phyloP scores from a whole-genome alignment of 192 early-diverging fungal genomes.

The Radiomyces spectabilis region DNA sequence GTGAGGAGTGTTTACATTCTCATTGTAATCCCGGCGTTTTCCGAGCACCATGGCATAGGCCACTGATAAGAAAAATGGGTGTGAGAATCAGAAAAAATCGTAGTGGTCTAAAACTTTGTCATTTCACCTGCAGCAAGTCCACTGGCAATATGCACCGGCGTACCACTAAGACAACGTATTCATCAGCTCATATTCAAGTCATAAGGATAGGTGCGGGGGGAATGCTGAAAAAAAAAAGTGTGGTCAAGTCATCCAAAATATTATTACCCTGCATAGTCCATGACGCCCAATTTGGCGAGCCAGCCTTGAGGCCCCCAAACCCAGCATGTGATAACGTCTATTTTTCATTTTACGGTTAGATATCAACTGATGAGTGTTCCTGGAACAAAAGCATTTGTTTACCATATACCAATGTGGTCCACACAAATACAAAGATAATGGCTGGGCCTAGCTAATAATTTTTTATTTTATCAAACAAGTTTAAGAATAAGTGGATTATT shows the following conservation, averaged over 20 bases:
- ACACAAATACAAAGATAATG: constrained; percentile 25
- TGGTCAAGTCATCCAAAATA: too few species aligned
- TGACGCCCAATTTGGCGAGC: constrained; percentile 60
- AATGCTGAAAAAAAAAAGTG: neutral
- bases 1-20: constrained; percentile 69
- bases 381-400: too few species aligned
- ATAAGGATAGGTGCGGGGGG: neutral
- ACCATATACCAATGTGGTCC: constrained; percentile 28
- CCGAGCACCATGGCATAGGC: constrained; percentile 80
- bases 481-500: neutral
- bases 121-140: constrained; percentile 53
- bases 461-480: neutral
- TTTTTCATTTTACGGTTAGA: too few species aligned
- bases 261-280: constrained; percentile 72
- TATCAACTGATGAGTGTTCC: too few species aligned
- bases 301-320: constrained; percentile 79
- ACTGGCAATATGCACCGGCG: constrained; percentile 74
- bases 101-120: neutral
- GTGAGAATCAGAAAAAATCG: neutral
- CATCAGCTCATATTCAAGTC: neutral
- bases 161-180: constrained; percentile 48
- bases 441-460: constrained; percentile 17
- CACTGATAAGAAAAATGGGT: constrained; percentile 24
- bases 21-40: constrained; percentile 63
- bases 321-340: constrained; percentile 70